Conservation (phyloP, 2,329 filamentous ascomycete species). For the Karstenula rhodostoma region DNA sequence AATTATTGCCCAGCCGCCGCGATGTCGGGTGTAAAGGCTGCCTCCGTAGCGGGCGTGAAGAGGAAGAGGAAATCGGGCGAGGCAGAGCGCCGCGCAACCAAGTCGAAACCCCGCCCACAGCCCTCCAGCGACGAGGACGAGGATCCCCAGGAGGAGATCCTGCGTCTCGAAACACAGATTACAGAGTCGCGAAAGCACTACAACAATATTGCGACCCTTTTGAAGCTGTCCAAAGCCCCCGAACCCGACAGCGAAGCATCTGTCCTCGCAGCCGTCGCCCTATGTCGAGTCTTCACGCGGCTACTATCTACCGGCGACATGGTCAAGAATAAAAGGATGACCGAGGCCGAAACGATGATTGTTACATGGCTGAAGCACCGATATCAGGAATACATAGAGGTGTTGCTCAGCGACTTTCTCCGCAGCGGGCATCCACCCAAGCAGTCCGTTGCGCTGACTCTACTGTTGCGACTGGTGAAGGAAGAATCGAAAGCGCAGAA, state of each 20-base stretch:
- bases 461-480: slow-evolving; percentile 86
- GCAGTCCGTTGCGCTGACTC: slow-evolving; percentile 73
- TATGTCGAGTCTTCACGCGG: slow-evolving; percentile 86
- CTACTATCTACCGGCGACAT: slow-evolving; percentile 78
- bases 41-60: slow-evolving; percentile 49
- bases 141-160: slow-evolving; percentile 70
- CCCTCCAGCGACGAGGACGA: slow-evolving; percentile 39
- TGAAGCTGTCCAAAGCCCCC: slow-evolving; percentile 63
- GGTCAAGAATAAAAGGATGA: slow-evolving; percentile 68
- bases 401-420: slow-evolving; percentile 67
- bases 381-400: slow-evolving; percentile 73
- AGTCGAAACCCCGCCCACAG: slow-evolving; percentile 46
- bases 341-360: slow-evolving; percentile 78
- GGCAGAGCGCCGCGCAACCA: slow-evolving; percentile 48
- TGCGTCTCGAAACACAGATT: slow-evolving; percentile 81
- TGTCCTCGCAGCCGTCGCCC: slow-evolving; percentile 76
- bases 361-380: slow-evolving; percentile 80
- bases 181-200: slow-evolving; percentile 87
- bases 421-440: slow-evolving; percentile 66
- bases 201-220: slow-evolving; percentile 82
- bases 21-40: slow-evolving; percentile 48
- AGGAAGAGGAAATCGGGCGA: slow-evolving; percentile 51
- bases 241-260: slow-evolving; percentile 63
- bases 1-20: not conserved
- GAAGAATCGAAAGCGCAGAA: slow-evolving; percentile 64